A percentile compares a stretch with the other conserved stretches of the same genome.
phyloP scores from a whole-genome alignment of 371 early-diverging fungal genomes.

The Rhizomucor pusillus region DNA sequence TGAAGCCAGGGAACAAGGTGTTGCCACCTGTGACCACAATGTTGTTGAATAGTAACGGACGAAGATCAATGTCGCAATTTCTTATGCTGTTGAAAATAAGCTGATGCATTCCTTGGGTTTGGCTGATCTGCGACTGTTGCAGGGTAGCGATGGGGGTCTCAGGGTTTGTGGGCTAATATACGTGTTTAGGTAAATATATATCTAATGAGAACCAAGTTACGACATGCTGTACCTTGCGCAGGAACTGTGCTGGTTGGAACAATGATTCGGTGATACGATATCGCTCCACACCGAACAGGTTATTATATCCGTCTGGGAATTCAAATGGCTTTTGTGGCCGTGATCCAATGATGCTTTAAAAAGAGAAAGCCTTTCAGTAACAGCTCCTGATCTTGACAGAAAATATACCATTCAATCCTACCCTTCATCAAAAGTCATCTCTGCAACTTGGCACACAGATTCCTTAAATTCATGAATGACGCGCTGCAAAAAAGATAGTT shows the following conservation, averaged over 20 bases:
- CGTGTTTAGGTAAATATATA: not conserved
- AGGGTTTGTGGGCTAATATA: not conserved
- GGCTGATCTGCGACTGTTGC: constrained; percentile 29
- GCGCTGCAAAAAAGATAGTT: constrained; percentile 30
- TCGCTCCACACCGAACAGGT: constrained; percentile 76
- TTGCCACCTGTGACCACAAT: constrained; percentile 91
- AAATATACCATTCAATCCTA: constrained; percentile 28
- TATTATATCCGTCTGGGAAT: constrained; percentile 94
- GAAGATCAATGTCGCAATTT: constrained; percentile 85
- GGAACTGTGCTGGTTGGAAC: constrained; percentile 70
- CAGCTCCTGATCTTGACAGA: not conserved
- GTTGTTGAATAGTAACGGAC: constrained; percentile 75
- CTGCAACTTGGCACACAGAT: constrained; percentile 84
- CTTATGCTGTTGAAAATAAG: constrained; percentile 70
- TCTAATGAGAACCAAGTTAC: not conserved
- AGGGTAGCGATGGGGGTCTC: constrained; percentile 11
- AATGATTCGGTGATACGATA: constrained; percentile 82
- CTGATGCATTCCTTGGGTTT: constrained; percentile 59
- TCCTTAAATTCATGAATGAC: constrained; percentile 91
- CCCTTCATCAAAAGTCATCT: constrained; percentile 68
- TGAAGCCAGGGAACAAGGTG: constrained; percentile 83
- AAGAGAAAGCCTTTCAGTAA: not conserved
- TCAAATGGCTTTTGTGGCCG: constrained; percentile 84
- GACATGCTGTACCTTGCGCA: constrained; percentile 18
- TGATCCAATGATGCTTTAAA: constrained; percentile 44